Evolutionary conservation across 306 rosid genomes (phyloP), one percentile per base, ranked within the genome.

Genomic region (Cicer yamashitae): DNA sequence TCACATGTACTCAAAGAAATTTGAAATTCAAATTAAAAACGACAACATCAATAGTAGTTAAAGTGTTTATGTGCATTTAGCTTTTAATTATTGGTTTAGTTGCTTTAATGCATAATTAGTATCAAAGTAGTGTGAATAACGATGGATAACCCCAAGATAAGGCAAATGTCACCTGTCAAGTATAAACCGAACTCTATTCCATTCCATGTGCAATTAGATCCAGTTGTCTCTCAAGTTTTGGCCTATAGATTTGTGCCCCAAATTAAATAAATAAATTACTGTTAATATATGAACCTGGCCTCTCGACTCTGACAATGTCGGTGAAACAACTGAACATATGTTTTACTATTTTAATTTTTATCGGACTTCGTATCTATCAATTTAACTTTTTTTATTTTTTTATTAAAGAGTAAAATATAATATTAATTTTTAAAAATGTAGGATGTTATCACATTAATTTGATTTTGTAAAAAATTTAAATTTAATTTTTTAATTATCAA

Each of bases 161-260:
- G 74, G 12, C 47, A 14, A 5, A 25, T 38, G 43, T 17, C 40
- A 18, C 17, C 1, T 30, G 17, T 30, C 30, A 9, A 3, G 40
- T 7, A 39, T 38, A 54, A 71, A 40, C 76, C 6, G 0, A 54
- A 39, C n/a, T 11, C 53, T 71, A 6, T 30, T 59, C 50, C 38
- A 14, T 62, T 40, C 34, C 76, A 54, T 71, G 76, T 71, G 76
- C 76, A 71, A 54, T 52, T 6, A 11, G 8, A 71, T 54, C 52
- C 20, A 7, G 17, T 11, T 53, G 65, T 71, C 65, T 53, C 65
- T 54, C 6, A 53, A 38, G 13, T 38, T 22, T 22, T 51, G 7
- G 1, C 7, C 10, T 15, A 52, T 46, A 1, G 41, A 50, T 51
- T 14, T 70, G 74, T 50, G 38, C 56, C 72, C 5, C 9, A 15